A percentile compares a stretch with the other conserved stretches of the same genome.
phyloP scores from a whole-genome alignment of 2,329 filamentous ascomycete species.

The Elsinoe arachidis region DNA sequence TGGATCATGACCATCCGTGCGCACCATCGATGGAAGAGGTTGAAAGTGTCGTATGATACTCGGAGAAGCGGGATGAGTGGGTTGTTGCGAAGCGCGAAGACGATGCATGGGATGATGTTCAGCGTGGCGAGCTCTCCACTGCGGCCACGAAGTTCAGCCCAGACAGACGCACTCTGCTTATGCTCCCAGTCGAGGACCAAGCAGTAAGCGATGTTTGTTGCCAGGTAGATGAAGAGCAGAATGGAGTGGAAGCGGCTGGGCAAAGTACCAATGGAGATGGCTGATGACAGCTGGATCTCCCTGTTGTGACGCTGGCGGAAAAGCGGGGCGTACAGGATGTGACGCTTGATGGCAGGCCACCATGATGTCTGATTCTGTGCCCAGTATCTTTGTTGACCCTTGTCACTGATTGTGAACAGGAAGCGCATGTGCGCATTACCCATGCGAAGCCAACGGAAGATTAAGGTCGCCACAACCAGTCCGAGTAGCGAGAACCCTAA shows the following conservation, averaged over 20 bases:
- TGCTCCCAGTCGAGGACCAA: conserved; percentile 54
- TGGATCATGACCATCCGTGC: conserved; percentile 65
- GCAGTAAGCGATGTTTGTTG: conserved; percentile 69
- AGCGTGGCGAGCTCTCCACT: conserved; percentile 75
- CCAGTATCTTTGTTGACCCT: conserved; percentile 38
- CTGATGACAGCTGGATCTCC: conserved; percentile 59
- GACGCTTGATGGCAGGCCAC: conserved; percentile 54
- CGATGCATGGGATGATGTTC: conserved; percentile 85
- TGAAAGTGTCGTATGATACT: conserved; percentile 95
- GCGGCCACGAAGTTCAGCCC: conserved; percentile 77
- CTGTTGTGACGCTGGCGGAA: conserved; percentile 68
- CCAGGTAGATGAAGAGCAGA: conserved; percentile 59
- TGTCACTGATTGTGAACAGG: conserved; percentile 36
- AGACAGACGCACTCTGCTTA: conserved; percentile 44
- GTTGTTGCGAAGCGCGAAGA: conserved; percentile 89
- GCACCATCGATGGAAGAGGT: conserved; percentile 77
- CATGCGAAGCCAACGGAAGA: conserved; percentile 36
- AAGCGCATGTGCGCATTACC: conserved; percentile 37
- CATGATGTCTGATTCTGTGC: conserved; percentile 35
- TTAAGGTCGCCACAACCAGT: conserved; percentile 30
- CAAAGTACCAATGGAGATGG: conserved; percentile 65
- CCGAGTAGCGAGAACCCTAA: conserved; percentile 31
- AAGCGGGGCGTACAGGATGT: conserved; percentile 62
- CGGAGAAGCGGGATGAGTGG: conserved; percentile 72
- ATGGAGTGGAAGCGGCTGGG: conserved; percentile 70